Percentiles rank a stretch among this genome's conserved stretches.
Evolutionary conservation across 148 eudicot species (phyloP).

Genomic region (Beta vulgaris): DNA sequence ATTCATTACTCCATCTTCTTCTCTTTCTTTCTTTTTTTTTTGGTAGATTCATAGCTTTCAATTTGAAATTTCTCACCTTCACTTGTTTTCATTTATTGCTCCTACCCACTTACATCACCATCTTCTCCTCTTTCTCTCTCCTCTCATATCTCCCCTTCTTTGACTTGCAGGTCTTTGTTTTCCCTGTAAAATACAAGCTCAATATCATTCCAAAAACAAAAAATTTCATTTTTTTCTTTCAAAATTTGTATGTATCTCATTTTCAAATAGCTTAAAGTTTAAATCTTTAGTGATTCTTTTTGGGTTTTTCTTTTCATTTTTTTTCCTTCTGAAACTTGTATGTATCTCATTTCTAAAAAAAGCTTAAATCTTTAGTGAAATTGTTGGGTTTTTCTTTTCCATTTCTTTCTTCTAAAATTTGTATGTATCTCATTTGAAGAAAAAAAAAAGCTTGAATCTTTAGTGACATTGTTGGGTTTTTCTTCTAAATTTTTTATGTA

Average conservation of each 20-base stretch:
- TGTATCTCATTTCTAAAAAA: not conserved
- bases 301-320: not conserved
- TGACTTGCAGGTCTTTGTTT: constrained; percentile 29
- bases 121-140: constrained; percentile 8
- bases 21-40: constrained; percentile 7
- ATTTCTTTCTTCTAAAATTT: too few species aligned
- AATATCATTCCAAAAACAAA: not conserved
- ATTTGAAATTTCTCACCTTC: constrained; percentile 23
- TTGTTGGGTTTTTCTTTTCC: not conserved
- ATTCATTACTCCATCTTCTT: constrained; percentile 30
- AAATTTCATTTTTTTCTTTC: not conserved
- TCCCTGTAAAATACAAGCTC: constrained; percentile 5
- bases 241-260: not conserved
- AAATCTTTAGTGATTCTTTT: not conserved
- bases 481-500: not conserved
- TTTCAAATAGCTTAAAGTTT: not conserved
- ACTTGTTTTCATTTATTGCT: constrained; percentile 24
- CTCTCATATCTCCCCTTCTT: constrained; percentile 17
- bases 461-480: not conserved
- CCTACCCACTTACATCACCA: constrained; percentile 32
- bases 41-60: constrained; percentile 22
- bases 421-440: too few species aligned
- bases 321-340: too few species aligned
- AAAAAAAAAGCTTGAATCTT: not conserved
- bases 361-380: not conserved